Evolutionary conservation across 2,329 filamentous ascomycete species (phyloP).

Genomic region (Cadophora luteo-olivacea): DNA sequence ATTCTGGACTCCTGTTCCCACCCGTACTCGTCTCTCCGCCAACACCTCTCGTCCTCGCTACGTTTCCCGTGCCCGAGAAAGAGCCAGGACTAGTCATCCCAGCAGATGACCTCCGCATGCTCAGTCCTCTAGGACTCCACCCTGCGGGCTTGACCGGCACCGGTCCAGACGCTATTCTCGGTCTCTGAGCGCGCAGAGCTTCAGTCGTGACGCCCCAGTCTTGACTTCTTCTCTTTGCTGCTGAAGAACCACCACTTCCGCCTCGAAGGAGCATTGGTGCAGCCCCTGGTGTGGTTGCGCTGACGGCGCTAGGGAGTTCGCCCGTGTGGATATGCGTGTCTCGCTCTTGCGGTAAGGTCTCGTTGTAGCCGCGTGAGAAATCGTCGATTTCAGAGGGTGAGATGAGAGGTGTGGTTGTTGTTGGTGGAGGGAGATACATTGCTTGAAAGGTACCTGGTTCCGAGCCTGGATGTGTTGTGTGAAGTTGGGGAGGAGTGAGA

Average conservation of each 20-base stretch:
- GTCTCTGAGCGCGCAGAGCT: constrained; percentile 13
- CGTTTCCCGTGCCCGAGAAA: neutral
- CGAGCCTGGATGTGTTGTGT: neutral
- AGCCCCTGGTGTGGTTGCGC: neutral
- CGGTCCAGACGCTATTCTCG: neutral
- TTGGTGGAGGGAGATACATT: neutral
- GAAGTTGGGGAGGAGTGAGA: neutral
- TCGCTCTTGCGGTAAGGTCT: constrained; percentile 16
- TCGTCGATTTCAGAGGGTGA: constrained; percentile 26
- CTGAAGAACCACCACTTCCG: constrained; percentile 14
- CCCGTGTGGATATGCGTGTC: constrained; percentile 20
- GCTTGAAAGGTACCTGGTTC: constrained; percentile 2
- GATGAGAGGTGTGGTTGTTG: neutral
- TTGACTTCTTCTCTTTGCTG: constrained; percentile 2
- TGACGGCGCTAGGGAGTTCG: neutral
- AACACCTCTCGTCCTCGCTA: neutral
- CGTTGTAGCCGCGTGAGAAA: constrained; percentile 27
- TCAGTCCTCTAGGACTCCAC: constrained; percentile 11
- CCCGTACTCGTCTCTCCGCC: neutral
- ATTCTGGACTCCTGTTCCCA: constrained; percentile 17
- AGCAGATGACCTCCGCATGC: neutral
- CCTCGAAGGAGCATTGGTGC: constrained; percentile 19
- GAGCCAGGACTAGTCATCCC: neutral
- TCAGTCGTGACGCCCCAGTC: constrained; percentile 18
- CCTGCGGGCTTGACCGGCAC: constrained; percentile 3